A percentile compares a stretch with the other conserved stretches of the same genome.
Conservation (phyloP, 2,329 filamentous ascomycete genomes). For the Curvularia spicifera region DNA sequence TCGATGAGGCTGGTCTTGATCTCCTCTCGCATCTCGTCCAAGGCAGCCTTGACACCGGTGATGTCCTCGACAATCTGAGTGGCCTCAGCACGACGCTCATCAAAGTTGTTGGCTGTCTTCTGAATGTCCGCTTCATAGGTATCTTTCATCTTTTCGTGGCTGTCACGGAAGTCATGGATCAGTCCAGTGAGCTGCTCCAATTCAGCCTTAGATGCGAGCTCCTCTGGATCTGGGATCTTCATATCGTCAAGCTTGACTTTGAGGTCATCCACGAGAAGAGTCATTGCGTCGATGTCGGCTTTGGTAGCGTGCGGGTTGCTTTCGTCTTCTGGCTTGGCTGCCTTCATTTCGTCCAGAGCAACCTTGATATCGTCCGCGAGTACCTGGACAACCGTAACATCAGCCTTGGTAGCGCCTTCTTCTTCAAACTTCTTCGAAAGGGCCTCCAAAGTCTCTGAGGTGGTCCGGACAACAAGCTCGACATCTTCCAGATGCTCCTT, state of each 20-base stretch:
- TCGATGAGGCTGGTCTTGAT: conserved; percentile 79
- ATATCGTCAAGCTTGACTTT: conserved; percentile 79
- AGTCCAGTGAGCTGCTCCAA: conserved; percentile 66
- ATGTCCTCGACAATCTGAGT: conserved; percentile 79
- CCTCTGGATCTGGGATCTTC: conserved; percentile 71
- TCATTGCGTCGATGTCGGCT: conserved; percentile 79
- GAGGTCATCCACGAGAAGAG: conserved; percentile 82
- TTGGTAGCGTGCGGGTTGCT: conserved; percentile 74
- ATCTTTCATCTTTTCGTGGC: conserved; percentile 72
- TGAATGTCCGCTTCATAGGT: conserved; percentile 76
- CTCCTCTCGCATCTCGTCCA: conserved; percentile 79
- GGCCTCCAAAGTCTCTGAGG: conserved; percentile 73
- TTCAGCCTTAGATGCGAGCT: conserved; percentile 77
- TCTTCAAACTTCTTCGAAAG: conserved; percentile 71
- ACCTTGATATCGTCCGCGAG: conserved; percentile 79
- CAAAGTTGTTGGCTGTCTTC: conserved; percentile 77
- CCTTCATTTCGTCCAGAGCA: conserved; percentile 72
- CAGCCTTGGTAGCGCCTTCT: conserved; percentile 75
- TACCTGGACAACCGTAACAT: conserved; percentile 76
- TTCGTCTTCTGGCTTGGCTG: conserved; percentile 56
- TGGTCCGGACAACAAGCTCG: conserved; percentile 74
- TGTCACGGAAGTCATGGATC: conserved; percentile 59
- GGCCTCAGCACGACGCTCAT: conserved; percentile 84
- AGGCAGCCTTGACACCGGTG: conserved; percentile 74
- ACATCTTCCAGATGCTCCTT: conserved; percentile 66